Evolutionary conservation across 2,329 filamentous ascomycete genomes (phyloP), one percentile per base, ranked within the genome.

Genomic region (Colletotrichum scovillei): DNA sequence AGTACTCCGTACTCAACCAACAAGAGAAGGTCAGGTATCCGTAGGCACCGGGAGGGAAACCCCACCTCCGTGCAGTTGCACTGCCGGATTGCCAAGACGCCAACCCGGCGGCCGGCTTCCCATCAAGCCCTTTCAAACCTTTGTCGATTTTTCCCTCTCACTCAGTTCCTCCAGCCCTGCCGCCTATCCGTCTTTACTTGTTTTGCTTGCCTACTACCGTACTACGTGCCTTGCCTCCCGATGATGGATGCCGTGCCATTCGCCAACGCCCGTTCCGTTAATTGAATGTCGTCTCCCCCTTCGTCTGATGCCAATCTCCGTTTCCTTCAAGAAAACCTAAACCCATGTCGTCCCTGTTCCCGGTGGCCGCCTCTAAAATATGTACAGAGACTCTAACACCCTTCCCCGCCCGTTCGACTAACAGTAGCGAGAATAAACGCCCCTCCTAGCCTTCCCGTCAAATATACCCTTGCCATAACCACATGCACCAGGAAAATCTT

Each of bases 61-160:
- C 46, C 60, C 49, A 62, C 69, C 67, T 24, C 30, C 9, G 24
- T 38, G 63, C 68, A 66, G 52, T 62, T 70, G 66, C 70, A 73
- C 70, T 65, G 70, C 70, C 70, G 70, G 66, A 70, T 57, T 65
- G 67, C 70, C 67, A 73, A 73, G 70, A 22, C 60, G 66, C 67
- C 70, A 73, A 64, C 42, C 42, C 49, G 66, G 70, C 46, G 69
- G 42, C 70, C 70, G 60, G 64, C 49, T 60, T 52, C 59, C 70
- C 70, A 63, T 70, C 38, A 42, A 42, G 38, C 30, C 30, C 30
- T 32, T 32, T 32, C 30, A 65, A 53, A 26, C 35, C 19, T 67
- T n/a, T 57, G 53, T 66, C 60, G 19, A 53, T 49, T 58, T 32
- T 26, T 57, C 55, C 42, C 16, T 32, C 42, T 46, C 26, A 4